phyloP scores from a whole-genome alignment of 805 yeast genomes.

The Suhomyces sp. region DNA sequence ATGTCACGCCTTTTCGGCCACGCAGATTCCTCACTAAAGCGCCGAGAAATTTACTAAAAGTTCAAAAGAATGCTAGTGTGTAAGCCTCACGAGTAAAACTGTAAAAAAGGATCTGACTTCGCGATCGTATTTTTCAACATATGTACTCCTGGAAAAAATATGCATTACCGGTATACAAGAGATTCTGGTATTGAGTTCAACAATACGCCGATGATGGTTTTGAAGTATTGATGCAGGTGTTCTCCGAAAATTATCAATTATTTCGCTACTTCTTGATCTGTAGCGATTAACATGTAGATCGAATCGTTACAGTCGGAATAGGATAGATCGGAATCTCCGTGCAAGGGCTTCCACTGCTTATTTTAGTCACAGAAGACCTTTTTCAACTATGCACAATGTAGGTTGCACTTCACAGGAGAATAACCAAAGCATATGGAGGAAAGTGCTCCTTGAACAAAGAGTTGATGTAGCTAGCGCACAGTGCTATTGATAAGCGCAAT shows the following conservation, averaged over 20 bases:
- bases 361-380: neutral
- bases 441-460: neutral
- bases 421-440: neutral
- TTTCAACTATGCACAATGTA: neutral
- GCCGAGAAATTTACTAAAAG: neutral
- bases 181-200: neutral
- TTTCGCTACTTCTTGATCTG: neutral
- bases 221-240: neutral
- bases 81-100: neutral
- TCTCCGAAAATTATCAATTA: neutral
- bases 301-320: neutral
- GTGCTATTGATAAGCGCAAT: neutral
- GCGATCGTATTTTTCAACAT: neutral
- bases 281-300: neutral
- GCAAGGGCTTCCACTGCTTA: neutral
- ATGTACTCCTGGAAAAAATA: neutral
- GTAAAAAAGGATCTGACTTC: neutral
- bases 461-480: neutral
- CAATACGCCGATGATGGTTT: neutral
- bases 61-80: neutral
- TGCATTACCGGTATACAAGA: neutral
- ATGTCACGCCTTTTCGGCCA: neutral
- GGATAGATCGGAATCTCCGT: neutral
- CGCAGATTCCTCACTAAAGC: neutral
- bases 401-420: neutral